Conservation (phyloP, 2,329 filamentous ascomycete genomes). For the Gaeumannomyces sp. region DNA sequence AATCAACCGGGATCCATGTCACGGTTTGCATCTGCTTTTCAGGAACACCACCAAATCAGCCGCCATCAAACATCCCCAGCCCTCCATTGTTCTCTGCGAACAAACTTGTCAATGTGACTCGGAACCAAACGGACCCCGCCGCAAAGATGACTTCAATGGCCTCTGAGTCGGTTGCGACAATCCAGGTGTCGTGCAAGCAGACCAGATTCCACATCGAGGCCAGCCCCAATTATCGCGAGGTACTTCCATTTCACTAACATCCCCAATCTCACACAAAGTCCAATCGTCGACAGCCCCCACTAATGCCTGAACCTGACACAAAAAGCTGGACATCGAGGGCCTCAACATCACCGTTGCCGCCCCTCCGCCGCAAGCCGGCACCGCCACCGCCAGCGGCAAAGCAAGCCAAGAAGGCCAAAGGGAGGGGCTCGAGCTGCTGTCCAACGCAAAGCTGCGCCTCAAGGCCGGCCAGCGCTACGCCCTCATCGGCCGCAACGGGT, state of each 20-base stretch:
- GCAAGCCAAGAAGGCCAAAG: slow-evolving; percentile 42
- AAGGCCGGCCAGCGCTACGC: slow-evolving; percentile 72
- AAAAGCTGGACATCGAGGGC: slow-evolving; percentile 63
- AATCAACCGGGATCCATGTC: not conserved
- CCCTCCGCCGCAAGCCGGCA: not conserved
- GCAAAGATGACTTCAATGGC: slow-evolving; percentile 27
- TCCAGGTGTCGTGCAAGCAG: slow-evolving; percentile 60
- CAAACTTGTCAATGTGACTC: no score
- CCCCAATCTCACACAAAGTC: not conserved
- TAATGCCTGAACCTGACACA: not conserved
- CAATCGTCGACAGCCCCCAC: not conserved
- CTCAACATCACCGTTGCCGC: slow-evolving; percentile 59
- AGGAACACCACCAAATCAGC: no score
- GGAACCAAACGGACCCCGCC: no score
- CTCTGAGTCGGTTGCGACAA: slow-evolving; percentile 43
- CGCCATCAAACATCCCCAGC: no score
- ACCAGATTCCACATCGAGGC: slow-evolving; percentile 55
- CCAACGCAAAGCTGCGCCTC: slow-evolving; percentile 62
- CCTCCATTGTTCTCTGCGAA: no score
- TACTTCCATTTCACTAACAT: slow-evolving; percentile 21
- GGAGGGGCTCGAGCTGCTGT: slow-evolving; percentile 60
- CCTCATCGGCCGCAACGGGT: slow-evolving; percentile 72
- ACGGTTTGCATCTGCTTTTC: no score
- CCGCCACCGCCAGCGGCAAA: slow-evolving; percentile 23
- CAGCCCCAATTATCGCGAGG: slow-evolving; percentile 50